phyloP scores from a whole-genome alignment of 2,329 filamentous ascomycete species.

The Nothophoma quercina region DNA sequence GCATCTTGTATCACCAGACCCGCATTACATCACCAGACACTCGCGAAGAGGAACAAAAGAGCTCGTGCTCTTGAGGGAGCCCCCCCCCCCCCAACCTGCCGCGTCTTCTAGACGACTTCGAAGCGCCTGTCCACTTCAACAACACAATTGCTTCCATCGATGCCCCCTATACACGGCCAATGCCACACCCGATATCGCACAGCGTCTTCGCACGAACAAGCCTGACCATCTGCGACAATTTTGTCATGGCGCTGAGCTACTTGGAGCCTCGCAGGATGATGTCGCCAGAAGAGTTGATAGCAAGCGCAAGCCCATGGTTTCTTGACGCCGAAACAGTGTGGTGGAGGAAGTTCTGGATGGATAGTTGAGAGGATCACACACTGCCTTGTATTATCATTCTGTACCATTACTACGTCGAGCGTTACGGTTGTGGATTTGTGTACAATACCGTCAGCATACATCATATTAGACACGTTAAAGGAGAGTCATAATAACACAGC shows the following conservation, averaged over 20 bases:
- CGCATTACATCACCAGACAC: background rate
- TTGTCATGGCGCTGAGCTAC: constrained; percentile 40
- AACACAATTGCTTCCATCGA: too few species aligned
- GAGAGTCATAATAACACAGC: too few species aligned
- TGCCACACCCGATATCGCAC: constrained; percentile 40
- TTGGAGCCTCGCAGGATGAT: constrained; percentile 27
- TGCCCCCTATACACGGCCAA: constrained; percentile 5
- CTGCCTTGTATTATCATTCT: too few species aligned
- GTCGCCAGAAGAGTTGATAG: constrained; percentile 41
- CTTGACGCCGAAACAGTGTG: constrained; percentile 45
- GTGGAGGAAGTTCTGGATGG: constrained; percentile 39
- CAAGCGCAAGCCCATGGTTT: constrained; percentile 43
- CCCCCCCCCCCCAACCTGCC: too few species aligned
- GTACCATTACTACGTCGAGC: too few species aligned
- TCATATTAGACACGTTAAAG: too few species aligned
- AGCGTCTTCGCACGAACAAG: constrained; percentile 43
- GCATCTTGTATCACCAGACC: constrained; percentile 21
- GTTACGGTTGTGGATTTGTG: too few species aligned
- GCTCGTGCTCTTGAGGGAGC: background rate
- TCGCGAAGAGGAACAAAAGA: too few species aligned
- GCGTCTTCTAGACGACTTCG: too few species aligned
- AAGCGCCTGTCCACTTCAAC: too few species aligned
- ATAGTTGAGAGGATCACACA: too few species aligned
- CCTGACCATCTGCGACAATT: constrained; percentile 45
- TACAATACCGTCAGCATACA: too few species aligned